Base-by-base conservation (phyloP, 176 grass and related monocot species). In the Phyllostachys edulis region DNA sequence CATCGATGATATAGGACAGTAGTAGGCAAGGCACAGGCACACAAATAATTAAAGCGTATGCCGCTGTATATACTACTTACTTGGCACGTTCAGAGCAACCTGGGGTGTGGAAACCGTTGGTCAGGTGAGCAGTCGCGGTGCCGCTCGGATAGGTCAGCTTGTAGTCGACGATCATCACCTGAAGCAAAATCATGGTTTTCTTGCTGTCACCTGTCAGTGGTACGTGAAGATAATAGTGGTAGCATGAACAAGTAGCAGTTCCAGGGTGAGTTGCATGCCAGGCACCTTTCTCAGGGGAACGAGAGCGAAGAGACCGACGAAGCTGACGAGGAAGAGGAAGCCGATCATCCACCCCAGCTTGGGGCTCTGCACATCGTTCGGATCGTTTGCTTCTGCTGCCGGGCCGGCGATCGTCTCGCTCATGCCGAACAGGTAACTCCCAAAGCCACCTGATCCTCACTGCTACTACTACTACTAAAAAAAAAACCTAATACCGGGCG, bases 111-210 rank as follows among this genome's bases (percentile, higher is more conserved):
- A 93, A 90, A 60, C 91, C 73, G 17, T 90, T 93, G 76, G 88
- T 93, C 15, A 90, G 88, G 63, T 87, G 74, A 50, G 88, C 91
- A n/a, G 85, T 93, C 0, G 88, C 81, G 4, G 91, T 93, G 40
- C 87, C 91, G 69, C 88, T 93, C 24, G 87, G 88, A 85, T 90
- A 90, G 16, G 79, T 93, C 17, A 93, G 77, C 72, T 82, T 93
- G 73, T 90, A 93, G 78, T 93, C 94, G 0, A 97, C 85, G 32
- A 92, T 94, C 92, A 94, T 94, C 65, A 94, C 80, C 92, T 94
- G 78, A 61, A 71, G 0, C 45, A 46, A 46, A 46, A 46, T 11
- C 45, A 46, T 13, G 45, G 45, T 13, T 46, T 46, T 40, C 39
- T 6, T 40, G 39, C 45, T 46, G 10, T 46, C 45, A 12, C 20